A percentile compares a stretch with the other conserved stretches of the same genome.
These are phyloP conservation scores for Microcera coccophila DNA, from an alignment of 2,329 filamentous ascomycete species.

Conservation along the genomic window DNA sequence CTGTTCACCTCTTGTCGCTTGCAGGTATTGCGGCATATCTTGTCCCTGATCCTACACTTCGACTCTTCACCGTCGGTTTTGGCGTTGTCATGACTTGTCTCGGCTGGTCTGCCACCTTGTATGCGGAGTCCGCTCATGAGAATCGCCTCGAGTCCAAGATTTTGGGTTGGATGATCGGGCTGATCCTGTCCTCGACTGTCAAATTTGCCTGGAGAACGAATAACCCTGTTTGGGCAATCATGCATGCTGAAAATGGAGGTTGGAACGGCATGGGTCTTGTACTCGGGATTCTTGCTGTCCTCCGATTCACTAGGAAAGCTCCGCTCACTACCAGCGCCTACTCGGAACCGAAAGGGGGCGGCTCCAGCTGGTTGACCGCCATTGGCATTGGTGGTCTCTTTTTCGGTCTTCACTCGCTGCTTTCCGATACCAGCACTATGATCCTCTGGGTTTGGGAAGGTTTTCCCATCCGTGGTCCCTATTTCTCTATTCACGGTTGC, in stretches of 20 bases:
- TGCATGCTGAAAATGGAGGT: conserved; percentile 85
- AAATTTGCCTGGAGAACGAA: conserved; percentile 95
- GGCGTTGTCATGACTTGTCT: conserved; percentile 77
- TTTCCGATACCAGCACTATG: conserved; percentile 98
- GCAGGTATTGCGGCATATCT: conserved; percentile 76
- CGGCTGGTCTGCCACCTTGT: conserved; percentile 79
- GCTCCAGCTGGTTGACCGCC: conserved; percentile 67
- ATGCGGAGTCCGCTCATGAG: conserved; percentile 70
- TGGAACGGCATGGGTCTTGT: conserved; percentile 82
- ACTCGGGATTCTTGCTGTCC: conserved; percentile 69
- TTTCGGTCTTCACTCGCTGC: conserved; percentile 85
- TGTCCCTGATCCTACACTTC: conserved; percentile 65
- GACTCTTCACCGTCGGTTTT: conserved; percentile 78
- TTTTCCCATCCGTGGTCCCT: conserved; percentile 82
- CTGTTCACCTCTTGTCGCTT: conserved; percentile 73
- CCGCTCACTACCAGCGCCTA: conserved; percentile 43
- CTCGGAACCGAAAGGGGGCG: conserved; percentile 43
- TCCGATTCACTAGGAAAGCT: conserved; percentile 68
- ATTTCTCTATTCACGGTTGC: conserved; percentile 85
- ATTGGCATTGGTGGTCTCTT: conserved; percentile 78
- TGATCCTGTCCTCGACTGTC: conserved; percentile 79
- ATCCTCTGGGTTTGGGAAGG: conserved; percentile 98
- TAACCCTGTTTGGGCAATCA: conserved; percentile 94
- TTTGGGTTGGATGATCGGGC: conserved; percentile 73
- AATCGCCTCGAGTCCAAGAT: conserved; percentile 76